Conservation (phyloP, 2,329 filamentous ascomycete species). For the Neofusicoccum cordaticola region DNA sequence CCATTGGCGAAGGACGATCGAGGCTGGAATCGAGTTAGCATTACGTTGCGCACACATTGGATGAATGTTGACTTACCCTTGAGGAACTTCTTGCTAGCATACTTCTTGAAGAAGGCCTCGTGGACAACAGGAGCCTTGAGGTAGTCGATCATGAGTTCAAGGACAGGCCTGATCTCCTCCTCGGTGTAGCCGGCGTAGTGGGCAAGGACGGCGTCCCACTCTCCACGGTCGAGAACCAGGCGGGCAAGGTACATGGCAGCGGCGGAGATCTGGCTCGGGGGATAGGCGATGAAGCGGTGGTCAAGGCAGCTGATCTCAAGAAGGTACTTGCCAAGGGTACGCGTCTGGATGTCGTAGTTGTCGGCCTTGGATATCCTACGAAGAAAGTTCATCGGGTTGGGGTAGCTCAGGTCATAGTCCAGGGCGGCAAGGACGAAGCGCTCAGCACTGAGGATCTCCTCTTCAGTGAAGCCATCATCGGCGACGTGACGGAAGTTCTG, state of each 20-base stretch:
- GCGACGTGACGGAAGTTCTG: constrained; percentile 96
- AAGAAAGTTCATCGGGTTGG: constrained; percentile 99
- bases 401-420: constrained; percentile 96
- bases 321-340: constrained; percentile 94
- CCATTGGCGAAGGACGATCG: constrained; percentile 88
- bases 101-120: constrained; percentile 99
- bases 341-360: constrained; percentile 97
- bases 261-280: constrained; percentile 85
- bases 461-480: constrained; percentile 92
- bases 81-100: constrained; percentile 98
- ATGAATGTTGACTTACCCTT: constrained; percentile 66
- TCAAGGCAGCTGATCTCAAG: constrained; percentile 96
- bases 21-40: constrained; percentile 57
- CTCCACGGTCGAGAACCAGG: constrained; percentile 82
- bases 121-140: constrained; percentile 85
- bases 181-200: constrained; percentile 94
- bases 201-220: constrained; percentile 84
- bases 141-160: constrained; percentile 95
- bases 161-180: constrained; percentile 87
- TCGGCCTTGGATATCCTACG: constrained; percentile 98
- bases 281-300: constrained; percentile 86
- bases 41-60: neutral
- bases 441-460: constrained; percentile 95
- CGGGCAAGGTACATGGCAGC: constrained; percentile 94
- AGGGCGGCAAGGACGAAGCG: constrained; percentile 87